A percentile compares a stretch with the other conserved stretches of the same genome.
These are phyloP conservation scores for Ogataea wickerhamii DNA, from an alignment of 805 yeast genomes.

Conservation along the genomic window DNA sequence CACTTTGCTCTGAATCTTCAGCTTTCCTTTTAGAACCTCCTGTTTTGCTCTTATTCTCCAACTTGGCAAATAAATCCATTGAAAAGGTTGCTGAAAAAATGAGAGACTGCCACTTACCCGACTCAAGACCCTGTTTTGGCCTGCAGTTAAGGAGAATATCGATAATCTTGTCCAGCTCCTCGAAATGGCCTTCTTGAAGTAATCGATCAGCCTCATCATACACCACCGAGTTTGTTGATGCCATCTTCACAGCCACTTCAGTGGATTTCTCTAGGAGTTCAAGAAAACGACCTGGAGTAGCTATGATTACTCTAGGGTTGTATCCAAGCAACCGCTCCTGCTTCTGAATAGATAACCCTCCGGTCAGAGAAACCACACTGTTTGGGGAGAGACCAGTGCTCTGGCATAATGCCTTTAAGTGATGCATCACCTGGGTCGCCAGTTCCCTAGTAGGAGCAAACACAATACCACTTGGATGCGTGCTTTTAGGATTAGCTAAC, in stretches of 20 bases:
- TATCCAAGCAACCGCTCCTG: constrained; percentile 76
- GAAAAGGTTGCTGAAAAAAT: constrained; percentile 96
- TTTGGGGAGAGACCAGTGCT: constrained; percentile 39
- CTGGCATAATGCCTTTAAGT: constrained; percentile 55
- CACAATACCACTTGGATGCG: constrained; percentile 67
- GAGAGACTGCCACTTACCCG: constrained; percentile 68
- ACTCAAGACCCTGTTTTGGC: constrained; percentile 34
- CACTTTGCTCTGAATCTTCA: constrained; percentile 37
- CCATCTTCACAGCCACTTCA: constrained; percentile 38
- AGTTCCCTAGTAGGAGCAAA: constrained; percentile 96
- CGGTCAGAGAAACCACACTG: constrained; percentile 77
- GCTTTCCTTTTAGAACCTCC: constrained; percentile 35
- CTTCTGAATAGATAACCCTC: constrained; percentile 92
- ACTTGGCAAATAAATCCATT: constrained; percentile 72
- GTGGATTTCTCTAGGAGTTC: constrained; percentile 70
- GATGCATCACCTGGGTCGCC: constrained; percentile 89
- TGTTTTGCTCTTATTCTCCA: constrained; percentile 38
- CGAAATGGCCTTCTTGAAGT: constrained; percentile 93
- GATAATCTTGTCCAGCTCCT: constrained; percentile 80
- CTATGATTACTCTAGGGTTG: constrained; percentile 79
- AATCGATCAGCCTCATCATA: constrained; percentile 96
- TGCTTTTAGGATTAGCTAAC: constrained; percentile 27
- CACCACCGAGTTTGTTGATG: constrained; percentile 52
- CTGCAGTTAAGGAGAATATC: constrained; percentile 56
- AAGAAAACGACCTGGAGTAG: constrained; percentile 92